Evolutionary conservation across 202 grass and related monocot genomes (phyloP), one percentile per base, ranked within the genome.

Genomic region (Cymbopogon flexuosus): DNA sequence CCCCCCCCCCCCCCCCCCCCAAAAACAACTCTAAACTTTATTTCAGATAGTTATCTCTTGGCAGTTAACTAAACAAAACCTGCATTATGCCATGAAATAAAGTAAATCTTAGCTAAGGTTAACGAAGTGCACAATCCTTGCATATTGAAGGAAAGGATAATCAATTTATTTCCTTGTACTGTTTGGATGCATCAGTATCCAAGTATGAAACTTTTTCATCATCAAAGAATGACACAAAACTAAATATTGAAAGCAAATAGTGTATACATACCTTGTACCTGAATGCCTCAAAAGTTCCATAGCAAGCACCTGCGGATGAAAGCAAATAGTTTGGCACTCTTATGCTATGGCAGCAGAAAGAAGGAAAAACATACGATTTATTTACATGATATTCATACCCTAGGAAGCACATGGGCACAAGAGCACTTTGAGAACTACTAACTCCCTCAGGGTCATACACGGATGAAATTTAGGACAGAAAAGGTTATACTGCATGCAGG

Each of bases 261-360:
- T 63, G 22, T 21, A 60, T 45, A 18, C 56, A 61, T 87, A 96
- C 93, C 88, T 80, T 96, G 81, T 78, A 87, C 91, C 93, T 90
- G 68, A 96, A 85, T 82, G 93, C 93, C 42, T 90, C 93, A 56
- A 91, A 91, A 45, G 93, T 96, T 76, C 93, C 93, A 81, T 89
- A 96, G 78, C 92, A 89, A 54, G 93, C 93, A 87, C 93, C 93
- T 93, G 78, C 41, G 14, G 40, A 67, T 10, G 72, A n/a, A n/a
- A n/a, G n/a, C n/a, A n/a, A n/a, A n/a, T n/a, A n/a, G n/a, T n/a
- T n/a, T n/a, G n/a, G n/a, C n/a, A n/a, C n/a, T n/a, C n/a, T n/a
- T n/a, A n/a, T 66, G 31, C 46, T 56, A 91, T 68, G 0, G 77
- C 51, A 70, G 67, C 73, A 73, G 35, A 73, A 70, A 61, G 4